Conservation (phyloP, 768 basidiomycete species). For the Trametes cinnabarina region DNA sequence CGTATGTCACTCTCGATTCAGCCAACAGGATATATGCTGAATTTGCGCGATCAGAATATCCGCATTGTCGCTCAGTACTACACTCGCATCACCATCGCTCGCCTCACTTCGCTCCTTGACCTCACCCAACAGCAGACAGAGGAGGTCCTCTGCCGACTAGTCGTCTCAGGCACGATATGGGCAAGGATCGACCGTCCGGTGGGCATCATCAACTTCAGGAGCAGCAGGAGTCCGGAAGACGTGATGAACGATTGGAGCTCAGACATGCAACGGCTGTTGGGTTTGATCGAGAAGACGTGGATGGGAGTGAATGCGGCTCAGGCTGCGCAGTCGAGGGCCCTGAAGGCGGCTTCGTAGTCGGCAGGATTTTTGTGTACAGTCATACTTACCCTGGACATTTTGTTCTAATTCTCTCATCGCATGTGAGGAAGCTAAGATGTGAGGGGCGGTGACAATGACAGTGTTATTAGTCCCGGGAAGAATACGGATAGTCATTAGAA, state of each 20-base stretch:
- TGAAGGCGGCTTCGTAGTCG: constrained; percentile 38
- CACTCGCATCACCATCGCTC: constrained; percentile 81
- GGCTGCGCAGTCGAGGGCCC: constrained; percentile 68
- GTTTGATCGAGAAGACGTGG: constrained; percentile 97
- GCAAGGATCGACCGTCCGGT: constrained; percentile 91
- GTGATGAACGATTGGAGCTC: constrained; percentile 98
- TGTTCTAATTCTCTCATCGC: neutral
- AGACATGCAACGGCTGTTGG: constrained; percentile 90
- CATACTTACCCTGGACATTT: constrained; percentile 19
- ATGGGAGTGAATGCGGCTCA: constrained; percentile 92
- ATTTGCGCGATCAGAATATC: constrained; percentile 65
- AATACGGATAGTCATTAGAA: neutral
- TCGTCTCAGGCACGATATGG: constrained; percentile 89
- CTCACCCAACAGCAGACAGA: constrained; percentile 81
- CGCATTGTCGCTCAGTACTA: constrained; percentile 95
- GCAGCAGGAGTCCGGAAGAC: constrained; percentile 81
- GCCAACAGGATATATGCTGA: neutral
- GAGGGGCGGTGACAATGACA: neutral
- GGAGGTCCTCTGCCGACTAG: constrained; percentile 82
- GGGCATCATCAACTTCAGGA: constrained; percentile 85
- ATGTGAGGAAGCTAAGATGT: neutral
- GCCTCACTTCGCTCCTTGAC: constrained; percentile 85
- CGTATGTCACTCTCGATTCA: constrained; percentile 46
- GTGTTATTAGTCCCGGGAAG: constrained; percentile 7
- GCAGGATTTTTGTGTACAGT: constrained; percentile 21